phyloP scores from a whole-genome alignment of 2,329 filamentous ascomycete species.

The Cryphonectria radicalis region DNA sequence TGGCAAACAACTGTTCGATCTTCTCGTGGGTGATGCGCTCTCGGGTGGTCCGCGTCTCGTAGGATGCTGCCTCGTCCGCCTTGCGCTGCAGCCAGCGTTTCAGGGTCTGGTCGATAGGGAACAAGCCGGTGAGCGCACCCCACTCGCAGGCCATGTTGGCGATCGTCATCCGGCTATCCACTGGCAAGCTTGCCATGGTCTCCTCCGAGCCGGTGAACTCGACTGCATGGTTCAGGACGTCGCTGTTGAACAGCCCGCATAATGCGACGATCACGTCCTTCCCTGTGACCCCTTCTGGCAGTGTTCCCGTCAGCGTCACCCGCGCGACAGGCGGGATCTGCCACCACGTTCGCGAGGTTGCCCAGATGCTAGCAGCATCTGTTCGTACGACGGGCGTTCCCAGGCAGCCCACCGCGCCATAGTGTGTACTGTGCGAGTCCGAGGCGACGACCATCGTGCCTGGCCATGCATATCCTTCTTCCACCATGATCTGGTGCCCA shows the following conservation, averaged over 20 bases:
- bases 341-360: constrained; percentile 84
- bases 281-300: constrained; percentile 81
- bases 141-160: constrained; percentile 84
- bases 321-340: constrained; percentile 84
- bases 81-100: constrained; percentile 68
- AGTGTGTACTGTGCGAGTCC: constrained; percentile 80
- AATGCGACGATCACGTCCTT: constrained; percentile 95
- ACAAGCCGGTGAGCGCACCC: constrained; percentile 49
- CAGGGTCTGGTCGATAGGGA: constrained; percentile 39
- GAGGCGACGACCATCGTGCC: constrained; percentile 81
- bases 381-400: constrained; percentile 85
- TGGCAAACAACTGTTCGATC: constrained; percentile 73
- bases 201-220: constrained; percentile 84
- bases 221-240: constrained; percentile 88
- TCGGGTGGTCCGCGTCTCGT: constrained; percentile 46
- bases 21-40: constrained; percentile 72
- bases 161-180: constrained; percentile 77
- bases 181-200: constrained; percentile 71
- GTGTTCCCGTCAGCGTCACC: constrained; percentile 74
- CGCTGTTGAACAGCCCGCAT: constrained; percentile 83
- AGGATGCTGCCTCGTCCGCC: constrained; percentile 55
- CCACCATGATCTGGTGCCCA: constrained; percentile 85
- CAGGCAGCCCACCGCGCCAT: constrained; percentile 77
- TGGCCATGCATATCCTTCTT: constrained; percentile 83
- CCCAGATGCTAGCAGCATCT: constrained; percentile 85